Evolutionary conservation across 352 stramenopile species (phyloP).

Genomic region (Pythium scleroteichum): DNA sequence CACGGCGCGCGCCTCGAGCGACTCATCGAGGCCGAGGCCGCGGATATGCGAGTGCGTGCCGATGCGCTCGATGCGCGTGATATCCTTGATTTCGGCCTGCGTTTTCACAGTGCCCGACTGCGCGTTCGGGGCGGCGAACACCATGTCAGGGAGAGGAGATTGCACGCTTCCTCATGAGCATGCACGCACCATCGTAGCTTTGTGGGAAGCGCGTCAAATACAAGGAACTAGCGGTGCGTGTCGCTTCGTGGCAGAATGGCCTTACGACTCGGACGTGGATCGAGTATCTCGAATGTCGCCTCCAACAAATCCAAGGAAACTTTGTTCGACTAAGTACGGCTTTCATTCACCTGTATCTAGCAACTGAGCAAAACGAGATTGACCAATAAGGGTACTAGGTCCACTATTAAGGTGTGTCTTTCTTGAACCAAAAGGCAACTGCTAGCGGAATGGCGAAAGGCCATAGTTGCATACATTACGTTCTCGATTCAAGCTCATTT

Average conservation of each 20-base stretch:
- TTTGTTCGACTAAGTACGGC: constrained; percentile 27
- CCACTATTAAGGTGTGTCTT: constrained; percentile 22
- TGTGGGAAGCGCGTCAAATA: constrained; percentile 3
- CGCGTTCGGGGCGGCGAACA: neutral
- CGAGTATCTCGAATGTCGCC: constrained; percentile 21
- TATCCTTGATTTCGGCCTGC: constrained; percentile 93
- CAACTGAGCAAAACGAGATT: constrained; percentile 1
- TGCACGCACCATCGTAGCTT: constrained; percentile 16
- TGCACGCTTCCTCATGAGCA: neutral
- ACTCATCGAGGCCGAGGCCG: constrained; percentile 97
- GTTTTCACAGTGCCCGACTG: constrained; percentile 75
- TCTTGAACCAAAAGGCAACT: constrained; percentile 10
- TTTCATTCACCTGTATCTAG: constrained; percentile 14
- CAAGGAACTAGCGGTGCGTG: constrained; percentile 2
- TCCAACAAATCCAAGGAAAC: constrained; percentile 32
- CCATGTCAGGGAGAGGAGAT: constrained; percentile 2
- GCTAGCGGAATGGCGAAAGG: too few relatives aligned
- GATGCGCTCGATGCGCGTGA: constrained; percentile 98
- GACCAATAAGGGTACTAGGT: neutral
- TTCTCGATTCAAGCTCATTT: constrained; percentile 25
- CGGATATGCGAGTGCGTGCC: constrained; percentile 99
- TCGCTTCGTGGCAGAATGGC: constrained; percentile 17
- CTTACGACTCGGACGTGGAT: neutral
- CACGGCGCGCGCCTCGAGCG: constrained; percentile 92
- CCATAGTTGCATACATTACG: neutral